Evolutionary conservation across 1,139 yeast genomes (phyloP), one percentile per base, ranked within the genome.

Genomic region (Lodderomyces margitis): DNA sequence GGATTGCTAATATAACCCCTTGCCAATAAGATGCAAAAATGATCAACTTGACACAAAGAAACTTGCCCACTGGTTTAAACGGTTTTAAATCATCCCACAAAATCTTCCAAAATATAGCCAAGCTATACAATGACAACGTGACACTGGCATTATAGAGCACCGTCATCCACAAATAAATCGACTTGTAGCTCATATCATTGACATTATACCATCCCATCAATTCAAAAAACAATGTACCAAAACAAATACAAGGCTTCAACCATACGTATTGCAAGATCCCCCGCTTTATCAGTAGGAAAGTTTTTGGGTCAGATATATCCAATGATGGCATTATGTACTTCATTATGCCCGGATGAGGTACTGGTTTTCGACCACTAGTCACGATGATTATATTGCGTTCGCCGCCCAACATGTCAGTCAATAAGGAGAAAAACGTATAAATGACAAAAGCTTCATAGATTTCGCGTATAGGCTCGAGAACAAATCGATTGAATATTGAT

Each of bases 11-110:
- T 0, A 83, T 54, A 20, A 91, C 73, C 0, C 96, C 92, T 59
- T 92, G 98, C 98, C 98, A 92, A 61, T 89, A 92, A 14, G 96
- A 87, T 28, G 96, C 97, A 70, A 92, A 92, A 43, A 94, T 91
- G 44, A 92, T 87, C 50, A 89, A 73, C 59, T 92, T 92, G 41
- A 92, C 96, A 66, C 97, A 89, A 36, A 94, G 62, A 58, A 92
- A 92, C 61, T 94, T 94, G 8, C 95, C 91, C 71, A 92, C 81
- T 2, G 98, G 98, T 41, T 87, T 76, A 64, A 84, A 91, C 0
- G 87, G 89, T 42, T 70, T 74, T 52, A 92, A 71, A 53, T 91
- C 98, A 6, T 61, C 64, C 67, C 87, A 81, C 15, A 92, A 67
- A 48, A 95, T 87, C 56, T 81, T 84, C 98, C 98, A 92, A 60